Percentiles rank a stretch among this genome's conserved stretches.
Evolutionary conservation across 2,329 filamentous ascomycete genomes (phyloP).

Genomic region (Rachicladosporium sp.): DNA sequence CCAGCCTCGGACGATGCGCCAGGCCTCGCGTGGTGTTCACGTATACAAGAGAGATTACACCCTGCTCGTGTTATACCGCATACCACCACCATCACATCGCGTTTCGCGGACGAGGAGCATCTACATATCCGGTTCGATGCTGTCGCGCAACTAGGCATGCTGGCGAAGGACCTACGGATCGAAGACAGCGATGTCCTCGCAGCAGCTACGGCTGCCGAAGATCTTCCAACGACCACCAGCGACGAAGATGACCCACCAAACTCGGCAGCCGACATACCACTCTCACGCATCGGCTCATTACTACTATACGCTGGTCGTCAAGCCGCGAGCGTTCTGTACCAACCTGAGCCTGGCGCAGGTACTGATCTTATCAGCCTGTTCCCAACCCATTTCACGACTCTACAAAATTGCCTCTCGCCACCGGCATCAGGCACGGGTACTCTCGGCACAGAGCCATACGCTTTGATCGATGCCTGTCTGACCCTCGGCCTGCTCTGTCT

Average conservation of each 20-base stretch:
- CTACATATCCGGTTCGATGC: constrained; percentile 52
- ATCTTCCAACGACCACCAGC: constrained; percentile 26
- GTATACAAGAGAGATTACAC: constrained; percentile 56
- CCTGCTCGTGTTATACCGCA: constrained; percentile 52
- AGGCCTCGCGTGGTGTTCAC: constrained; percentile 37
- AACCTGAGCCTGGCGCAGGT: constrained; percentile 24
- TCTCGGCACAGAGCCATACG: constrained; percentile 36
- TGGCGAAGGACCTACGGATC: constrained; percentile 47
- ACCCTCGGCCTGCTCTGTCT: constrained; percentile 40
- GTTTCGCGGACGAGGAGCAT: constrained; percentile 51
- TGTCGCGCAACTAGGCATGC: constrained; percentile 59
- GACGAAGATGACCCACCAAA: constrained; percentile 45
- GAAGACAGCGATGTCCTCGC: constrained; percentile 35
- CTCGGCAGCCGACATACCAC: constrained; percentile 41
- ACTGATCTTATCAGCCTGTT: constrained; percentile 35
- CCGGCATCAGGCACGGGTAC: constrained; percentile 22
- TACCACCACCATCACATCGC: constrained; percentile 48
- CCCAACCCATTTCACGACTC: constrained; percentile 39
- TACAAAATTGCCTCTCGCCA: constrained; percentile 39
- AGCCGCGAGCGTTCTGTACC: constrained; percentile 38
- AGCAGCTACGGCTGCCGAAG: constrained; percentile 28
- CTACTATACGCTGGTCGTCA: constrained; percentile 42
- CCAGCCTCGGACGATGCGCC: constrained; percentile 32
- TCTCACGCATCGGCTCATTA: constrained; percentile 44
- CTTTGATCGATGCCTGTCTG: constrained; percentile 42